Evolutionary conservation across 495 filamentous ascomycete species (phyloP).

Genomic region (Aspergillus asperescens): DNA sequence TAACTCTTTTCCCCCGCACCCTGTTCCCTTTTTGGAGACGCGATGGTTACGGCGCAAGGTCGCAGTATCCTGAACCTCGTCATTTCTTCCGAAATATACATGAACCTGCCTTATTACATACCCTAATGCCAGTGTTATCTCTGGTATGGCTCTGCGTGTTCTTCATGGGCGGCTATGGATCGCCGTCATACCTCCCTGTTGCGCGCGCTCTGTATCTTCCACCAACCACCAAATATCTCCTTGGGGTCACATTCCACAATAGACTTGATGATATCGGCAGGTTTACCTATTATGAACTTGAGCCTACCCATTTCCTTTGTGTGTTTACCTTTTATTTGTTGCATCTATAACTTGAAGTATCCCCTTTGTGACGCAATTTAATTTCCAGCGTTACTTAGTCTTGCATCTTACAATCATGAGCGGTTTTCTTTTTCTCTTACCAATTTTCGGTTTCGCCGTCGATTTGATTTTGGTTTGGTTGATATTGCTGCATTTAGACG

Average conservation of each 20-base stretch:
- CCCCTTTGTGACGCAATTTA: conserved; percentile 18
- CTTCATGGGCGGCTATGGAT: neutral
- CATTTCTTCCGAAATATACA: conserved; percentile 10
- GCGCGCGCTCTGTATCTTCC: conserved; percentile 2
- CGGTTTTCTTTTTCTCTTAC: conserved; percentile 23
- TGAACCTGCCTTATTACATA: conserved; percentile 4
- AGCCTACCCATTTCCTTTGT: neutral
- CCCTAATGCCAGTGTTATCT: neutral
- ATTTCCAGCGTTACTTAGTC: conserved; percentile 20
- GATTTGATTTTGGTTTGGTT: conserved; percentile 3
- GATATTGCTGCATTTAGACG: conserved; percentile 42
- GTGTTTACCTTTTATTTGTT: conserved; percentile 19
- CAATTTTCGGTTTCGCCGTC: neutral
- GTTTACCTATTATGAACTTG: conserved; percentile 6
- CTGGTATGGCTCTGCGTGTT: conserved; percentile 9
- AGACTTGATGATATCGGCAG: conserved; percentile 13
- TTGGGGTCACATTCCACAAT: conserved; percentile 7
- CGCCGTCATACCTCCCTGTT: neutral
- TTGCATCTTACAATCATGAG: conserved; percentile 42
- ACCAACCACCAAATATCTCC: neutral
- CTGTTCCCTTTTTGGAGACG: conserved; percentile 3
- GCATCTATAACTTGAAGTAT: conserved; percentile 16
- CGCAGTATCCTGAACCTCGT: conserved; percentile 12
- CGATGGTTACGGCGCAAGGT: conserved; percentile 14
- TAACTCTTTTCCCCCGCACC: neutral